Evolutionary conservation across 2,329 filamentous ascomycete genomes (phyloP).

Genomic region (Sporothrix protearum): DNA sequence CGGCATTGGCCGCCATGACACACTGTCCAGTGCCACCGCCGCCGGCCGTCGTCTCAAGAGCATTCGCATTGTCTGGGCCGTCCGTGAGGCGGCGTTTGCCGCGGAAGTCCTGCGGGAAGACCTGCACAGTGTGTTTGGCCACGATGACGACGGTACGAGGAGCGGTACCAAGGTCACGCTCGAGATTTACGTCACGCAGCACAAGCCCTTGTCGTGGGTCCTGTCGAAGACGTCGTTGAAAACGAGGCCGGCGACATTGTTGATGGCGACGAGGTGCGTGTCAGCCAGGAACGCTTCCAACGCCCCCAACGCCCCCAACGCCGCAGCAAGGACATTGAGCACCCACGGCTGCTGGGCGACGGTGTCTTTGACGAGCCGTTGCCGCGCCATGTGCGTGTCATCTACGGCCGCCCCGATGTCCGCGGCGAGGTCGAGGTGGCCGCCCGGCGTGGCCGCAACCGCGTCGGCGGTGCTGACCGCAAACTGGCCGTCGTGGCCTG

Average conservation of each 20-base stretch:
- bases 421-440: slow-evolving; percentile 33
- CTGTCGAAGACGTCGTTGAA: not conserved
- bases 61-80: slow-evolving; percentile 28
- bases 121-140: slow-evolving; percentile 14
- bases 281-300: not conserved
- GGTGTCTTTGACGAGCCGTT: not conserved
- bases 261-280: not conserved
- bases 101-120: slow-evolving; percentile 22
- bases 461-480: slow-evolving; percentile 25
- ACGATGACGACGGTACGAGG: not conserved
- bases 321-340: not conserved
- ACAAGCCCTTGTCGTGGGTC: not conserved
- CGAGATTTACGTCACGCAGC: slow-evolving; percentile 25
- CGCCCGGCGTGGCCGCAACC: slow-evolving; percentile 23
- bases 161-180: slow-evolving; percentile 14
- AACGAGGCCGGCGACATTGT: not conserved
- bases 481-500: slow-evolving; percentile 28
- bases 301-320: no score
- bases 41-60: not conserved
- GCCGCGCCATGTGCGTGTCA: slow-evolving; percentile 28
- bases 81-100: slow-evolving; percentile 26
- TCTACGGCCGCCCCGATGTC: slow-evolving; percentile 27
- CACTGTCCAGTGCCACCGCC: not conserved
- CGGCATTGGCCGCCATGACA: slow-evolving; percentile 18
- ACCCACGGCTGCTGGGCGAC: not conserved